These are phyloP conservation scores for Byssochlamys sp. DNA, from an alignment of 2,329 filamentous ascomycete species.

Conservation along the genomic window DNA sequence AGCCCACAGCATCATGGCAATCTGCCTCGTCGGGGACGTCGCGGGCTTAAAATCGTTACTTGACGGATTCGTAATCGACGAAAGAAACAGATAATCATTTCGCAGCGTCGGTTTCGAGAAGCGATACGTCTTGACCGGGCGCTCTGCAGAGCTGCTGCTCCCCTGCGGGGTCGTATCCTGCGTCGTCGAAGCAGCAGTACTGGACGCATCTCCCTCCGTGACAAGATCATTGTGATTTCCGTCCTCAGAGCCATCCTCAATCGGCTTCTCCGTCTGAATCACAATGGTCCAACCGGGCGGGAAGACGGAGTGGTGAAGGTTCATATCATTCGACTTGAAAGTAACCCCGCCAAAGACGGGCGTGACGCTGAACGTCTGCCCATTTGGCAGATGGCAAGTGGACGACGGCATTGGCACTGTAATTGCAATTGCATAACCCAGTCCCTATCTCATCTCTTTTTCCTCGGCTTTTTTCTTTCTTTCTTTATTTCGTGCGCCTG, in stretches of 20 bases:
- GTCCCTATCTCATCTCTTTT: background rate
- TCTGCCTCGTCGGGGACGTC: conserved; percentile 72
- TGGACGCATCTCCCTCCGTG: background rate
- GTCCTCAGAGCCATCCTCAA: conserved; percentile 27
- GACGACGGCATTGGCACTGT: conserved; percentile 7
- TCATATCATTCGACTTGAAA: conserved; percentile 75
- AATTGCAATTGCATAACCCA: background rate
- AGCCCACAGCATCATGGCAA: conserved; percentile 94
- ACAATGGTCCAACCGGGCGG: conserved; percentile 86
- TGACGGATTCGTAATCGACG: conserved; percentile 76
- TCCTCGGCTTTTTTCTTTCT: background rate
- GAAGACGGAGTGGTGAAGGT: conserved; percentile 52
- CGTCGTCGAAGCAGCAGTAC: background rate
- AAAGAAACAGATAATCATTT: conserved; percentile 79
- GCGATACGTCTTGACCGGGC: conserved; percentile 36
- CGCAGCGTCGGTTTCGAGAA: conserved; percentile 66
- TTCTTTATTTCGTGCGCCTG: background rate
- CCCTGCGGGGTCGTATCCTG: conserved; percentile 7
- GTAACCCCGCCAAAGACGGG: conserved; percentile 85
- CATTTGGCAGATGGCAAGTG: conserved; percentile 64
- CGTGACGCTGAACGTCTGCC: conserved; percentile 68
- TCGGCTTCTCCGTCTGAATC: conserved; percentile 55
- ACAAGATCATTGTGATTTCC: background rate
- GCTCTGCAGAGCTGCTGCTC: conserved; percentile 8
- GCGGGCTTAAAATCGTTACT: conserved; percentile 69